Base-by-base conservation (phyloP, 305 asterid genomes). In the Rubia balearica region DNA sequence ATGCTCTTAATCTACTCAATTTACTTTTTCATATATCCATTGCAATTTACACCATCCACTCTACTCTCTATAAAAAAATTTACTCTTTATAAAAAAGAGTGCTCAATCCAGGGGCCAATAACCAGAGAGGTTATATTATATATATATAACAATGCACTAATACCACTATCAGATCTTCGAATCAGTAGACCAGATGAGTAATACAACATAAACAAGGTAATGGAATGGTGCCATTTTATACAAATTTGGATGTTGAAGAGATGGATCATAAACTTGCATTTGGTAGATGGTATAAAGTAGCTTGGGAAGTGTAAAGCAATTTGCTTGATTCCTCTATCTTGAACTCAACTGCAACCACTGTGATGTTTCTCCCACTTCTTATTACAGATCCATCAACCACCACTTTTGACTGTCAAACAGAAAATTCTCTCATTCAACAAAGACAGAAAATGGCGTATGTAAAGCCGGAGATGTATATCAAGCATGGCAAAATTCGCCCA, bases 331-430 rank as follows among this genome's bases (percentile, higher is more conserved):
- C 59, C 59, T 51, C 59, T n/a, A 51, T 16, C 59, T 51, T 51
- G 59, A 51, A 51, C 68, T 85, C 81, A 40, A 88, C 82, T 55
- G 87, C 83, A 78, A 87, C 87, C 36, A 82, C 82, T 6, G 95
- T 85, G 61, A 90, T 56, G 79, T 83, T 92, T 78, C 96, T 87
- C 81, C 98, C 98, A 40, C 89, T 90, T 83, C 92, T 80, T 49
- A 83, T 68, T 30, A 90, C 85, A 27, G 88, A 77, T 40, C 86
- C 92, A 73, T 90, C 89, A 51, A 92, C 77, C 9, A 79, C 55
- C 30, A 87, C 81, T 77, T 83, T 84, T 17, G 81, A 75, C 98
- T 92, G 91, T 27, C 36, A 13, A 8, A 55, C 19, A 75, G 6
- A 43, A 53, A 76, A 17, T 8, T 64, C 61, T 68, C 43, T 76